A percentile compares a stretch with the other conserved stretches of the same genome.
These are phyloP conservation scores for Ceratocystis harringtonii DNA, from an alignment of 2,329 filamentous ascomycete species.

Conservation along the genomic window DNA sequence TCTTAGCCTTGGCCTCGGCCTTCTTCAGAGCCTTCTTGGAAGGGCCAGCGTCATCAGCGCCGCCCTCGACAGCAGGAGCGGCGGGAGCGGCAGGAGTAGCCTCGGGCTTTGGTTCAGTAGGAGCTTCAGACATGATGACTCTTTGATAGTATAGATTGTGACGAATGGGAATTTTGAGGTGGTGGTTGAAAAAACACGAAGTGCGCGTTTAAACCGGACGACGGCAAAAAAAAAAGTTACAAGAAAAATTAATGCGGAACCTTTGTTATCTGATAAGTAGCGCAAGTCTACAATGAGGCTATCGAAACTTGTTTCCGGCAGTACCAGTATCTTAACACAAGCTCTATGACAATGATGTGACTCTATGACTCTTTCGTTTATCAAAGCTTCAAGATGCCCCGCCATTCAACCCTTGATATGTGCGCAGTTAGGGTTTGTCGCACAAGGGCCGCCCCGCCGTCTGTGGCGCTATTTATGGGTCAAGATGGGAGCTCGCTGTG, in stretches of 20 bases:
- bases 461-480: constrained; percentile 3
- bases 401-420: constrained; percentile 9
- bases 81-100: constrained; percentile 10
- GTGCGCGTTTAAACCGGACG: background rate
- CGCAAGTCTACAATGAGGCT: background rate
- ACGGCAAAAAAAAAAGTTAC: background rate
- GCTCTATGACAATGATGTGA: constrained; percentile 1
- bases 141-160: background rate
- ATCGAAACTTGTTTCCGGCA: background rate
- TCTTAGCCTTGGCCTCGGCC: constrained; percentile 71
- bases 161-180: background rate
- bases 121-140: constrained; percentile 24
- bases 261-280: background rate
- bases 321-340: background rate
- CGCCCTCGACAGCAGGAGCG: constrained; percentile 8
- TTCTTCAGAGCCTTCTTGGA: constrained; percentile 79
- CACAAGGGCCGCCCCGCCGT: background rate
- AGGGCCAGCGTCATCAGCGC: constrained; percentile 24
- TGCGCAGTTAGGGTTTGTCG: background rate
- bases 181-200: background rate
- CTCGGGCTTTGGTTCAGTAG: constrained; percentile 20
- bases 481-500: background rate
- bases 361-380: constrained; percentile 6
- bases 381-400: constrained; percentile 1
- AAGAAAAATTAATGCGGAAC: background rate